phyloP scores from a whole-genome alignment of 768 basidiomycete genomes.

The Leccinum rimulosum region DNA sequence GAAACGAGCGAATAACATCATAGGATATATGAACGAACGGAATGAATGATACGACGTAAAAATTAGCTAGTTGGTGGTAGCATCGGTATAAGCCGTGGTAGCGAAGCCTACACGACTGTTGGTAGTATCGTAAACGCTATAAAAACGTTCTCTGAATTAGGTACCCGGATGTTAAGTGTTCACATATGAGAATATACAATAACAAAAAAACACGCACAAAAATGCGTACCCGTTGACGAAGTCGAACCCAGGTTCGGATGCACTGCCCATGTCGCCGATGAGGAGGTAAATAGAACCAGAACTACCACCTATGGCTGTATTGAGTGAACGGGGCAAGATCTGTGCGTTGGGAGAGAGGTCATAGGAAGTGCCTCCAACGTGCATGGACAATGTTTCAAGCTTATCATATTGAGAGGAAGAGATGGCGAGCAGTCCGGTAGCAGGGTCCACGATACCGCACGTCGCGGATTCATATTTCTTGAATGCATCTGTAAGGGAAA shows the following conservation, averaged over 20 bases:
- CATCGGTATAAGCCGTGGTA: background rate
- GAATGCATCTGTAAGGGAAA: conserved; percentile 25
- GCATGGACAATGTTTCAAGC: conserved; percentile 28
- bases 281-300: conserved; percentile 29
- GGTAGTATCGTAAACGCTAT: conserved; percentile 33
- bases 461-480: conserved; percentile 24
- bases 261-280: conserved; percentile 20
- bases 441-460: conserved; percentile 24
- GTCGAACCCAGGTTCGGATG: conserved; percentile 19
- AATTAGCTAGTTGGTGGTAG: background rate
- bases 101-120: conserved; percentile 10
- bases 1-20: background rate
- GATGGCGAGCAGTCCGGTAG: conserved; percentile 31
- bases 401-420: conserved; percentile 24
- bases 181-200: background rate
- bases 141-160: conserved; percentile 36
- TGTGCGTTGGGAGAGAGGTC: conserved; percentile 28
- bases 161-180: background rate
- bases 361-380: conserved; percentile 21
- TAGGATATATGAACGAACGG: background rate
- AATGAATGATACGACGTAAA: background rate
- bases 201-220: background rate
- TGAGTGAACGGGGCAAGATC: conserved; percentile 35
- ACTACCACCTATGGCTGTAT: conserved; percentile 28
- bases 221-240: conserved; percentile 25